A percentile compares a stretch with the other conserved stretches of the same genome.
phyloP scores from a whole-genome alignment of 352 stramenopile genomes.

The Plasmopara halstedii region DNA sequence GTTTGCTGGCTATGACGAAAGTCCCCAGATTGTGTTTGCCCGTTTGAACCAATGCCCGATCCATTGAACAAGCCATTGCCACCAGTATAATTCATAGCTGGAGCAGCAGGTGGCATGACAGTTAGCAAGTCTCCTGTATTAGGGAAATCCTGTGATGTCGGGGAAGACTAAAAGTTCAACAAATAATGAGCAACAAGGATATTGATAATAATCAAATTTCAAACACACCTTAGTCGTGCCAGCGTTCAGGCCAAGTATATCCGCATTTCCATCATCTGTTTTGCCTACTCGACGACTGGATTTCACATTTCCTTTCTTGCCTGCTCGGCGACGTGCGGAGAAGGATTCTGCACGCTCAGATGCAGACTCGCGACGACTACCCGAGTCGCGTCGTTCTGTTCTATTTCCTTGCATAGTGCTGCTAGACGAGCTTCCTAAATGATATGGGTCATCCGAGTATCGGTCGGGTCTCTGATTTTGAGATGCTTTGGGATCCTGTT shows the following conservation, averaged over 20 bases:
- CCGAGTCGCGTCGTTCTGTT: slow-evolving; percentile 25
- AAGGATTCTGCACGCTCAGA: slow-evolving; percentile 57
- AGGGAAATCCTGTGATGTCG: slow-evolving; percentile 32
- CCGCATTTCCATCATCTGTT: slow-evolving; percentile 44
- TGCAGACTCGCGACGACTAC: slow-evolving; percentile 22
- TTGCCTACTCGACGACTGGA: slow-evolving; percentile 34
- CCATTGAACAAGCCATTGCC: slow-evolving; percentile 50
- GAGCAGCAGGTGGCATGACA: slow-evolving; percentile 28
- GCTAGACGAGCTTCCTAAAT: slow-evolving; percentile 38
- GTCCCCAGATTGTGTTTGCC: slow-evolving; percentile 11
- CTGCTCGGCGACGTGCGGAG: slow-evolving; percentile 54
- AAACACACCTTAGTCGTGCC: slow-evolving; percentile 25
- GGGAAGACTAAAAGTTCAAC: slow-evolving; percentile 16
- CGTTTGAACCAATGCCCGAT: slow-evolving; percentile 47
- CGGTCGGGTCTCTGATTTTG: slow-evolving; percentile 38
- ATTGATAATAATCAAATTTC: background rate
- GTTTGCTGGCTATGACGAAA: slow-evolving; percentile 35
- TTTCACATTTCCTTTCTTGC: slow-evolving; percentile 55
- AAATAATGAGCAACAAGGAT: slow-evolving; percentile 9
- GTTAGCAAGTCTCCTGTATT: slow-evolving; percentile 40
- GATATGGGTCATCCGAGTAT: slow-evolving; percentile 76
- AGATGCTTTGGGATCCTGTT: slow-evolving; percentile 15
- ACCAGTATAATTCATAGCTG: slow-evolving; percentile 17
- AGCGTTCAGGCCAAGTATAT: slow-evolving; percentile 53
- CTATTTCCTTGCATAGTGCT: slow-evolving; percentile 40